Evolutionary conservation across 169 alveolate species (phyloP), one percentile per base, ranked within the genome.

Genomic region (Cryptosporidium viatorum): DNA sequence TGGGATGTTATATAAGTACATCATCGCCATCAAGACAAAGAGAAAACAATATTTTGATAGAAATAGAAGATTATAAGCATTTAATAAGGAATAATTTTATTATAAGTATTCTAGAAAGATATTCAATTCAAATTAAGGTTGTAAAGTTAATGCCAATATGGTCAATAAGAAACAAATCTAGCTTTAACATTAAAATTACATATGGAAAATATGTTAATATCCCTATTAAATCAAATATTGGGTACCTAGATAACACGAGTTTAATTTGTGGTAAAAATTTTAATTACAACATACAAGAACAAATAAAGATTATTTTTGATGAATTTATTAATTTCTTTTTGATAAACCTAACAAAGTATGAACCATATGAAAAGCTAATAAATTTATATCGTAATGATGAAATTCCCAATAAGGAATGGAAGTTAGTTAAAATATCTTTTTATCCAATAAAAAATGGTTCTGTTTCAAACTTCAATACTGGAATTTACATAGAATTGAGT

Each of bases 91-190:
- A 26, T 55, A 16, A 26, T 26, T 55, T 23, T 21, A 55, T 55
- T 9, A 1, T 55, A 55, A 55, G 35, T 10, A 21, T 37, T 21
- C 21, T 70, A 26, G 33, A 70, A 2, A 70, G 6, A 21, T 48
- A 45, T 18, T 70, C 84, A 10, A 23, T 70, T 23, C 6, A 70
- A 23, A 70, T 48, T 8, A n/a, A 9, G 2, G 41, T 23, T 26
- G 48, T 70, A 21, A 45, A 45, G 26, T 26, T 70, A 70, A 31
- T 31, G 29, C 84, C 84, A 9, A 23, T 43, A 43, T 70, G 84
- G 84, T 8, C 50, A 14, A 70, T 70, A 0, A 21, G 31, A 45
- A 70, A 70, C n/a, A 45, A 70, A 23, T 70, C 84, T 12, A 21
- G 21, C 41, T 70, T 70, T 29, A 45, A 48, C 29, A 45, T 70